A percentile compares a stretch with the other conserved stretches of the same genome.
Conservation (phyloP, 768 basidiomycete genomes). For the Phaffia australis region DNA sequence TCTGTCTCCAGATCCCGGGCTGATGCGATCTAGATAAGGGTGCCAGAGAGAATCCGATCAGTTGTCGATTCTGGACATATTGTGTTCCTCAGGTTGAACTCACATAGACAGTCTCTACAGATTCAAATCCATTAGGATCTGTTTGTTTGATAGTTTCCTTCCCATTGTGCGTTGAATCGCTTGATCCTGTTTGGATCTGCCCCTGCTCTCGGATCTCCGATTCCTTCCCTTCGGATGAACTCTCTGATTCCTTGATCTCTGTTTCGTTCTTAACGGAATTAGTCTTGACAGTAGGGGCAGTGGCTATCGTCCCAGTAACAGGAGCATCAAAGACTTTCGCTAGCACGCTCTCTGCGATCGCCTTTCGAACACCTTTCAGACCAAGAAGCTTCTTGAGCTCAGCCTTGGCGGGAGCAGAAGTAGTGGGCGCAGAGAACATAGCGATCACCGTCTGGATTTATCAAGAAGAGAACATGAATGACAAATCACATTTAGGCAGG, state of each 20-base stretch:
- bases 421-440: conserved; percentile 71
- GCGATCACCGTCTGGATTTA: conserved; percentile 53
- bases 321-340: conserved; percentile 48
- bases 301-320: background rate
- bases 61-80: background rate
- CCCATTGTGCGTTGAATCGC: conserved; percentile 10
- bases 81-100: conserved; percentile 3
- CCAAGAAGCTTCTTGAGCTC: conserved; percentile 87
- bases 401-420: conserved; percentile 73
- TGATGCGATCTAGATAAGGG: conserved; percentile 54
- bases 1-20: conserved; percentile 73
- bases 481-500: too few species aligned
- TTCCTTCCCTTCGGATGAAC: background rate
- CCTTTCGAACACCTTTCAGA: conserved; percentile 67
- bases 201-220: conserved; percentile 1
- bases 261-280: too few species aligned
- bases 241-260: too few species aligned
- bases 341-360: conserved; percentile 70
- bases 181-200: conserved; percentile 19
- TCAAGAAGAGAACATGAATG: background rate
- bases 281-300: too few species aligned
- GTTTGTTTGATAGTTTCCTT: background rate
- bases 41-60: background rate
- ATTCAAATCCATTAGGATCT: conserved; percentile 23
- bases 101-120: conserved; percentile 33